These are phyloP conservation scores for Nothopassalora personata DNA, from an alignment of 2,329 filamentous ascomycete species.

Conservation along the genomic window DNA sequence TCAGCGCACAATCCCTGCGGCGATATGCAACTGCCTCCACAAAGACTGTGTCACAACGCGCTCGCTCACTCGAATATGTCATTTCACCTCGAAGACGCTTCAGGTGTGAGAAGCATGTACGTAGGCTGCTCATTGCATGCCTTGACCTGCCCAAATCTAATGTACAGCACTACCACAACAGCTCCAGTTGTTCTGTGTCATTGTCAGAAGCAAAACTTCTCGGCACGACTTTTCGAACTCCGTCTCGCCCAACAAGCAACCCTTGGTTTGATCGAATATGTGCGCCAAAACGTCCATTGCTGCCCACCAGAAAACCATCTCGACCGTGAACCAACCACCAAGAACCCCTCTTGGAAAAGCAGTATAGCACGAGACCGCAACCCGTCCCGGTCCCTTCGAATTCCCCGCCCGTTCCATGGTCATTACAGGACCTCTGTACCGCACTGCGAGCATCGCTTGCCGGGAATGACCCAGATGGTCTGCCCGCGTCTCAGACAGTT, in stretches of 20 bases:
- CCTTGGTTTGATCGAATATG: background rate
- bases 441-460: conserved; percentile 33
- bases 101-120: no score
- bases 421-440: conserved; percentile 30
- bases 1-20: no score
- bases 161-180: background rate
- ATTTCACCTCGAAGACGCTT: no score
- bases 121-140: no score
- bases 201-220: background rate
- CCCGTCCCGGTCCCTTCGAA: background rate
- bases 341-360: background rate
- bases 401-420: background rate
- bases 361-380: background rate
- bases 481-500: conserved; percentile 27
- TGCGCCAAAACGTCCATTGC: background rate
- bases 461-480: conserved; percentile 33
- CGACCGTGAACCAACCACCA: background rate
- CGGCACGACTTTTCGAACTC: background rate
- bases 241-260: background rate
- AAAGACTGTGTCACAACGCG: no score
- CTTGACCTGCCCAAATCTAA: background rate
- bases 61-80: no score
- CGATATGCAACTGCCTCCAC: no score
- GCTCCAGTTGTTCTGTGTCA: background rate
- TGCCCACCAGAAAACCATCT: background rate